Percentiles rank a stretch among this genome's conserved stretches.
phyloP scores from a whole-genome alignment of 306 rosid species.

The Casuarina cunninghamiana region DNA sequence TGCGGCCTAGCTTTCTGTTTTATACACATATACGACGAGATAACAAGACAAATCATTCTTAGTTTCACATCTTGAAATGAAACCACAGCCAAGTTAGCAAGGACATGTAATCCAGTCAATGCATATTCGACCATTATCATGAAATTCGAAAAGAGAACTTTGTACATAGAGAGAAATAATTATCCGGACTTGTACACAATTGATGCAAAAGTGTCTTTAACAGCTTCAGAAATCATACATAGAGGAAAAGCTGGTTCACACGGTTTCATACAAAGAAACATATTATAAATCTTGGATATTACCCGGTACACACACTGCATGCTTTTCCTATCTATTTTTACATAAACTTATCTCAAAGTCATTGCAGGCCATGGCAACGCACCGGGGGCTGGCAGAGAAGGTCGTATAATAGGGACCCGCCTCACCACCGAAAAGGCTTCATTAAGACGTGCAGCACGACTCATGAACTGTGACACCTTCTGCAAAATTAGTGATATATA shows the following conservation, averaged over 20 bases:
- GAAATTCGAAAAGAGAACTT: neutral
- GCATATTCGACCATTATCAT: neutral
- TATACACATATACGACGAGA: neutral
- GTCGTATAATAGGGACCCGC: constrained; percentile 82
- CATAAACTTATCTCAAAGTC: constrained; percentile 62
- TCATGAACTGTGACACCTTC: constrained; percentile 85
- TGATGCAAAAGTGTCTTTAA: constrained; percentile 9
- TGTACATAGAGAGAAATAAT: neutral
- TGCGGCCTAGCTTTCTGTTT: neutral
- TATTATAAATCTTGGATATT: constrained; percentile 28
- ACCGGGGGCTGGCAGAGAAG: constrained; percentile 77
- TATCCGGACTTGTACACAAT: neutral
- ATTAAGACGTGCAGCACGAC: constrained; percentile 84
- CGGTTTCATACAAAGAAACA: constrained; percentile 18
- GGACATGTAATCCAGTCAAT: neutral
- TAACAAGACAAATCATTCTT: neutral
- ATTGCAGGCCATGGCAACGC: constrained; percentile 80
- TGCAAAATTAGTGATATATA: constrained; percentile 43
- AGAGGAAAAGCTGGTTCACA: constrained; percentile 15
- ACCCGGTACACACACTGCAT: constrained; percentile 34
- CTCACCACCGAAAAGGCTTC: constrained; percentile 94
- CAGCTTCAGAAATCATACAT: constrained; percentile 26
- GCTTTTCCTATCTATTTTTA: constrained; percentile 18
- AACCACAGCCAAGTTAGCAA: neutral
- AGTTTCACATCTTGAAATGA: neutral